Percentiles rank a stretch among this genome's conserved stretches.
These are phyloP conservation scores for Murraya koenigii DNA, from an alignment of 345 rosid species.

Conservation along the genomic window DNA sequence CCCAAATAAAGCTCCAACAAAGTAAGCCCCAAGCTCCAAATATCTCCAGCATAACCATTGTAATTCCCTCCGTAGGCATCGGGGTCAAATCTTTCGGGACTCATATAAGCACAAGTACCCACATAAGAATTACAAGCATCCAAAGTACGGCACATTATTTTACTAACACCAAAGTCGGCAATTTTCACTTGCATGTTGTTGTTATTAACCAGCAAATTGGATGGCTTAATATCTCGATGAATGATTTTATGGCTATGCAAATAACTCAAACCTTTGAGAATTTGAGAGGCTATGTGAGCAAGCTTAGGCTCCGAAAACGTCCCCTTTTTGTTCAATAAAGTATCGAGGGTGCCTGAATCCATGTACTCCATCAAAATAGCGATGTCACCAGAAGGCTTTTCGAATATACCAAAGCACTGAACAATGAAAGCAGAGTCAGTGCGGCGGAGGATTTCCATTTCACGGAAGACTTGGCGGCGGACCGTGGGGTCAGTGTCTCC, in stretches of 20 bases:
- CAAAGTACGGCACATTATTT: too few species aligned
- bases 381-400: conserved; percentile 66
- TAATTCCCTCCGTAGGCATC: too few species aligned
- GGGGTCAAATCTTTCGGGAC: too few species aligned
- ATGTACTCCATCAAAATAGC: conserved; percentile 76
- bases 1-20: conserved; percentile 79
- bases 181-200: too few species aligned
- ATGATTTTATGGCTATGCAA: conserved; percentile 68
- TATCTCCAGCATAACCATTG: conserved; percentile 18
- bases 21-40: conserved; percentile 86
- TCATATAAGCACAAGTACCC: too few species aligned
- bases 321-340: conserved; percentile 37
- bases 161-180: too few species aligned
- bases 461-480: conserved; percentile 64
- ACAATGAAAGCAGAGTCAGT: conserved; percentile 68
- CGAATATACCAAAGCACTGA: conserved; percentile 53
- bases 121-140: too few species aligned
- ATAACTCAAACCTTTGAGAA: conserved; percentile 58
- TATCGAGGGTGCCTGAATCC: conserved; percentile 74
- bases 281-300: conserved; percentile 55
- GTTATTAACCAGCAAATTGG: conserved; percentile 60
- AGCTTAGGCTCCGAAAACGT: conserved; percentile 51
- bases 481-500: conserved; percentile 55
- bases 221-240: conserved; percentile 84
- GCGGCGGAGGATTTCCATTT: conserved; percentile 79